Base-by-base conservation (phyloP, 2,329 filamentous ascomycete species). In the Ceratocystis albifundus region DNA sequence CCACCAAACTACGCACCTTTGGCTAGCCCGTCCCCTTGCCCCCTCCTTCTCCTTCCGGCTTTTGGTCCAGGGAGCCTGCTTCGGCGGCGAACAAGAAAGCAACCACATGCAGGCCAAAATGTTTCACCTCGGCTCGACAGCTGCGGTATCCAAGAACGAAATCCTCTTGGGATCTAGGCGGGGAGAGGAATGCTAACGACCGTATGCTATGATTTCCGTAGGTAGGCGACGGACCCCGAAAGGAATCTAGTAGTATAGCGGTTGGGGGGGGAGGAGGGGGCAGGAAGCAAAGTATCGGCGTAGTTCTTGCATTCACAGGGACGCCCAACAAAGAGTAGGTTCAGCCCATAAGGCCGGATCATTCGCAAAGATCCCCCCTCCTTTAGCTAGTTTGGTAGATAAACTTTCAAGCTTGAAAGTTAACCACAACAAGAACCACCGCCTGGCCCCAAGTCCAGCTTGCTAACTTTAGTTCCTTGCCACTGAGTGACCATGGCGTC, bases 81-180 rank as follows among this genome's bases (percentile, higher is more conserved):
- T 57, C 25, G 22, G 22, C 53, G 6, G 53, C 25, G 22, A 57
- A 28, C 22, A 57, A 15, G 22, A 36, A 36, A 15, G 22, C 10
- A 36, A 12, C 32, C n/a, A 50, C 46, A 8, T 10, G 3, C 12
- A 20, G 6, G 46, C 46, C 15, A 32, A 57, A 57, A 57, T 57
- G 15, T 57, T 25, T 57, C 53, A 32, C 53, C 22, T 57, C 53
- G 53, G 53, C 53, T 57, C 53, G 53, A 57, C 22, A 17, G 22
- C 53, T 32, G 17, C 53, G 3, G 53, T 57, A 57, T 57, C 32
- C 53, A 25, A 57, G 53, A 57, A 57, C 3, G 12, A 4, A 30
- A n/a, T 55, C 8, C 30, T 25, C 53, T 15, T 30, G 22, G 22
- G 4, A 57, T 30, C 12, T 57, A 28, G 4, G 15, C 25, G 25